Conservation (phyloP, 257 asterid genomes). For the Ophiorrhiza pumila region DNA sequence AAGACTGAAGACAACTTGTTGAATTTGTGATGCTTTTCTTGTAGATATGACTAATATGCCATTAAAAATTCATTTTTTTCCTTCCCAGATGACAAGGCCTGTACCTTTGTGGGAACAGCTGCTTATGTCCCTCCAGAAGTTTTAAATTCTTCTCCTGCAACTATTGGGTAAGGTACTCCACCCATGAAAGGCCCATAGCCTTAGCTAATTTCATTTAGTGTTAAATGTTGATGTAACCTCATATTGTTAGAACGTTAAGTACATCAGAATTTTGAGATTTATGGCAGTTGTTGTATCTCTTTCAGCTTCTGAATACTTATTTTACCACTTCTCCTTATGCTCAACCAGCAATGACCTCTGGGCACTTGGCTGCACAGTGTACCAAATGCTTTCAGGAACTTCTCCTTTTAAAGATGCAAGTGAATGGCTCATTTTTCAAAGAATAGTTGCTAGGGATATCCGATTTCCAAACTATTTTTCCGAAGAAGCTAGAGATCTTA, state of each 20-base stretch:
- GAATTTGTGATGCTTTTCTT: neutral
- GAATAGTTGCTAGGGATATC: conserved; percentile 91
- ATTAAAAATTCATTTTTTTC: neutral
- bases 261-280: neutral
- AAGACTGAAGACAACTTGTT: neutral
- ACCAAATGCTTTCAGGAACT: conserved; percentile 97
- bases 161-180: conserved; percentile 55
- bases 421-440: conserved; percentile 98
- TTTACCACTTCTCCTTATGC: conserved; percentile 13
- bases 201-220: neutral
- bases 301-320: conserved; percentile 8
- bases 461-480: conserved; percentile 85
- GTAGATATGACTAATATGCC: neutral
- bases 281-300: conserved; percentile 5
- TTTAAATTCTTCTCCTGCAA: conserved; percentile 94
- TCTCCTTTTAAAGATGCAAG: conserved; percentile 97
- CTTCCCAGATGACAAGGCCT: conserved; percentile 87
- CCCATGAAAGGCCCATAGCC: conserved; percentile 10
- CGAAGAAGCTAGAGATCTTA: conserved; percentile 81
- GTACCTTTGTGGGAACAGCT: conserved; percentile 99
- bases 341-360: conserved; percentile 90
- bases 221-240: neutral
- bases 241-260: neutral
- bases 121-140: conserved; percentile 99
- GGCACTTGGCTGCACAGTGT: conserved; percentile 99